Percentiles rank a stretch among this genome's conserved stretches.
Evolutionary conservation across 202 grass and related monocot genomes (phyloP).

Genomic region (Zizania palustris): DNA sequence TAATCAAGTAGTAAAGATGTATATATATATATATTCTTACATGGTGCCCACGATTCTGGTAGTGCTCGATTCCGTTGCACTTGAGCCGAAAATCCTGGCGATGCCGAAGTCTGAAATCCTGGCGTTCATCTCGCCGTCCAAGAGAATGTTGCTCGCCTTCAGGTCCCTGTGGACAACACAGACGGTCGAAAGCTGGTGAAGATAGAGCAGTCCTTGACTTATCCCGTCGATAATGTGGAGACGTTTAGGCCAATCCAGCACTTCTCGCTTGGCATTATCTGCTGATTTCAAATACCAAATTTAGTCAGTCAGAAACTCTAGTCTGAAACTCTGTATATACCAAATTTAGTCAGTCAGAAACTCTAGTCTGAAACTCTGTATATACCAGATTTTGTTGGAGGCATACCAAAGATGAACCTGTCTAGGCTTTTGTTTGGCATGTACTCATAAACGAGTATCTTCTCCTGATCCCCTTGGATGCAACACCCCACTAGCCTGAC

Average conservation of each 20-base stretch:
- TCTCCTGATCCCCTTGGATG: slow-evolving; percentile 52
- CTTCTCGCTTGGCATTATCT: slow-evolving; percentile 41
- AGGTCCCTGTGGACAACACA: slow-evolving; percentile 81
- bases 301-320: not conserved
- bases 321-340: too few relatives aligned
- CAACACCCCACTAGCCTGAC: slow-evolving; percentile 50
- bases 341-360: not conserved
- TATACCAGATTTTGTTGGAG: not conserved
- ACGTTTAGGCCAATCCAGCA: slow-evolving; percentile 53
- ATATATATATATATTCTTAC: slow-evolving; percentile 45
- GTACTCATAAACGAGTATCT: slow-evolving; percentile 62
- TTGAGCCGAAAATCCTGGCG: slow-evolving; percentile 64
- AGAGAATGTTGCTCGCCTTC: slow-evolving; percentile 81
- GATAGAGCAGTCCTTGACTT: slow-evolving; percentile 75
- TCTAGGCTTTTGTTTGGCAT: slow-evolving; percentile 69
- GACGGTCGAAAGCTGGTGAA: slow-evolving; percentile 69
- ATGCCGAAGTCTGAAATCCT: slow-evolving; percentile 85
- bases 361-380: too few relatives aligned
- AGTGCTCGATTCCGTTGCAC: slow-evolving; percentile 48
- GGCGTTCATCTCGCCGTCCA: slow-evolving; percentile 67
- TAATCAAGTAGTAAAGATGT: not conserved
- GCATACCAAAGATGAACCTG: slow-evolving; percentile 48
- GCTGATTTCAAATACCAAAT: not conserved
- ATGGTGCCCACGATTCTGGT: slow-evolving; percentile 61
- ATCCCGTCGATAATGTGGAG: slow-evolving; percentile 68